A percentile compares a stretch with the other conserved stretches of the same genome.
These are phyloP conservation scores for Xylaria sp. DNA, from an alignment of 2,329 filamentous ascomycete species.

Conservation along the genomic window DNA sequence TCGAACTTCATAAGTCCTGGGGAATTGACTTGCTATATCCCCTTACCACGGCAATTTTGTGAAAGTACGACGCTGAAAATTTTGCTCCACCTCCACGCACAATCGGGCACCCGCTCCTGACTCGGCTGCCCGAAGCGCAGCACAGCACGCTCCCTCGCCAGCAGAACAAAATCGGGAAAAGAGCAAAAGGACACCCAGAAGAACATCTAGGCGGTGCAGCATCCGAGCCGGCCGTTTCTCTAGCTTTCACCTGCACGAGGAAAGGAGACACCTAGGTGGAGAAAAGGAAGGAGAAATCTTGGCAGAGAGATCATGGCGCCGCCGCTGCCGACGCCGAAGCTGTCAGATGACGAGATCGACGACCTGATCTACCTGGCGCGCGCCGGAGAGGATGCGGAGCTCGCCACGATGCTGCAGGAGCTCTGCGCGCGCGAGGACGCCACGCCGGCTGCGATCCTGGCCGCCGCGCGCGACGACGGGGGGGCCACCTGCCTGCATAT, in stretches of 20 bases:
- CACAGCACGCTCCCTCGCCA: not conserved
- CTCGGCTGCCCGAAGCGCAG: not conserved
- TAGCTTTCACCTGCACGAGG: too few species aligned
- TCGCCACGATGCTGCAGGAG: constrained; percentile 60
- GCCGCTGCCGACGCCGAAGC: too few species aligned
- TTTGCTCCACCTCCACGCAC: not conserved
- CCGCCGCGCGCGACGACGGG: constrained; percentile 70
- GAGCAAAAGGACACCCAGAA: too few species aligned
- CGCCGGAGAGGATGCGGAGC: constrained; percentile 71
- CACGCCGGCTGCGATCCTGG: constrained; percentile 65
- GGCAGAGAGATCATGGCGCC: constrained; percentile 43
- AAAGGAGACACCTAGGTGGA: not conserved
- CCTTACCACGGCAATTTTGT: not conserved
- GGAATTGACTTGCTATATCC: not conserved
- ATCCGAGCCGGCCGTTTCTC: too few species aligned
- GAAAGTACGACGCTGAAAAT: not conserved
- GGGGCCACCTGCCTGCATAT: constrained; percentile 88
- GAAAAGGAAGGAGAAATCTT: not conserved
- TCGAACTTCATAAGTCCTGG: not conserved
- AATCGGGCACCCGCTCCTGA: not conserved
- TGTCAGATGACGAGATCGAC: constrained; percentile 82
- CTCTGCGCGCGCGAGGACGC: constrained; percentile 65
- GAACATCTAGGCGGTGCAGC: too few species aligned
- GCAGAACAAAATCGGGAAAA: too few species aligned
- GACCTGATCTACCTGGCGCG: constrained; percentile 89